Conservation (phyloP, 495 filamentous ascomycete species). For the Podospora australis region DNA sequence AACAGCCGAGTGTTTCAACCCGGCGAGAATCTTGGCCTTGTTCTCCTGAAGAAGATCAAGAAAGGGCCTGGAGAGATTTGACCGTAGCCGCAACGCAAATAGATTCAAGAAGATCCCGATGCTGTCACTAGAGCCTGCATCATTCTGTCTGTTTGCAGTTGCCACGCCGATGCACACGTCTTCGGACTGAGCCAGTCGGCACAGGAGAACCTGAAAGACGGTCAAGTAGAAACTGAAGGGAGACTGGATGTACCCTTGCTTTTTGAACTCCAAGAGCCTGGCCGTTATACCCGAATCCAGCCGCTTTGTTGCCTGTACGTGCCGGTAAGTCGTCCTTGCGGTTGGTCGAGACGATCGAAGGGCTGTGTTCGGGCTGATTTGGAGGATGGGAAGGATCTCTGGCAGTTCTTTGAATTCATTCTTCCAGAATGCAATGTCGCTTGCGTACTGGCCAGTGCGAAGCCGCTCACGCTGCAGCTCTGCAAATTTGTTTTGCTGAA, state of each 20-base stretch:
- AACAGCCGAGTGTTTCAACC: constrained; percentile 15
- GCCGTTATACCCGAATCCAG: background rate
- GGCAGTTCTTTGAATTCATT: constrained; percentile 23
- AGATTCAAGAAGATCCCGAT: constrained; percentile 22
- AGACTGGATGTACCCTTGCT: constrained; percentile 1
- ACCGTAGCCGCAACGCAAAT: constrained; percentile 14
- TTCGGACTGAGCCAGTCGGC: constrained; percentile 13
- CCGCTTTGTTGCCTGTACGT: background rate
- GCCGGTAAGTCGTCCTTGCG: constrained; percentile 7
- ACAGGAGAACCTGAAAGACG: constrained; percentile 17
- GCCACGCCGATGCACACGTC: constrained; percentile 41
- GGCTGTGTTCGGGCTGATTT: constrained; percentile 6
- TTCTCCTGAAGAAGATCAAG: background rate
- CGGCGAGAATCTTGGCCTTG: background rate
- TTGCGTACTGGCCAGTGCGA: constrained; percentile 2
- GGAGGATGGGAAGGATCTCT: constrained; percentile 30
- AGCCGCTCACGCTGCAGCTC: background rate
- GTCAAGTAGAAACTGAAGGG: constrained; percentile 21
- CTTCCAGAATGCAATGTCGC: constrained; percentile 30
- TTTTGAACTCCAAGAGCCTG: constrained; percentile 7
- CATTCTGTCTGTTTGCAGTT: constrained; percentile 27
- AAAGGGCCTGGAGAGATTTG: constrained; percentile 9
- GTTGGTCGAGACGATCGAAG: constrained; percentile 6
- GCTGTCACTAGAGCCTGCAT: constrained; percentile 3
- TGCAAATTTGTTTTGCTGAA: constrained; percentile 1